Conservation (phyloP, 192 early-diverging fungal genomes). For the Gamsiella multidivaricata region DNA sequence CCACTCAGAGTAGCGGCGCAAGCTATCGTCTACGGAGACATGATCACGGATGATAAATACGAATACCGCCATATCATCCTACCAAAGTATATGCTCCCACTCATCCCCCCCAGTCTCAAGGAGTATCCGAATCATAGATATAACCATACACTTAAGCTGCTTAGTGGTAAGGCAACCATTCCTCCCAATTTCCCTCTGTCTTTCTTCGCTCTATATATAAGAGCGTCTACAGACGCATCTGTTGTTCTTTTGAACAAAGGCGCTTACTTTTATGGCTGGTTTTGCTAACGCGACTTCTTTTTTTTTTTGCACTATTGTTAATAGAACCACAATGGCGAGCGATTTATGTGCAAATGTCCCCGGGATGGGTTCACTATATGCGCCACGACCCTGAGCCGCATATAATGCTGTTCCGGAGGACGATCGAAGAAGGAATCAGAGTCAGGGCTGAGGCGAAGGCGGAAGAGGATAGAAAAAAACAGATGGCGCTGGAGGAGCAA, state of each 20-base stretch:
- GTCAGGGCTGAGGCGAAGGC: background rate
- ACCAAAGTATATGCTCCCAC: constrained; percentile 20
- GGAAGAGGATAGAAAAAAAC: background rate
- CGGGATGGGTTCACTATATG: constrained; percentile 30
- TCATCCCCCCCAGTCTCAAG: background rate
- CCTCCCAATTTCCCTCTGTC: background rate
- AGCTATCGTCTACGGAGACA: constrained; percentile 26
- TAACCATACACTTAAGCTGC: background rate
- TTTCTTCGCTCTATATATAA: no score
- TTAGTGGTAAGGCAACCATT: constrained; percentile 28
- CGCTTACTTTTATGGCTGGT: no score
- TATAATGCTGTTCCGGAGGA: constrained; percentile 36
- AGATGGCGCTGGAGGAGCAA: background rate
- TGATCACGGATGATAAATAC: constrained; percentile 23
- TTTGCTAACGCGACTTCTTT: constrained; percentile 1
- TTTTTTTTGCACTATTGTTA: background rate
- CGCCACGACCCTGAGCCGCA: constrained; percentile 46
- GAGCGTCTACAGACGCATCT: no score
- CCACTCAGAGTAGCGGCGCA: no score
- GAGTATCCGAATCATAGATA: background rate
- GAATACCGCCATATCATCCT: constrained; percentile 45
- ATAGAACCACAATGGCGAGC: constrained; percentile 33
- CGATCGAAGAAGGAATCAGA: background rate
- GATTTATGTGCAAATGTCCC: constrained; percentile 31
- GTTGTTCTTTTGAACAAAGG: no score